Evolutionary conservation across 164 flowering plant species (phyloP).

Genomic region (Vitis labrusca): DNA sequence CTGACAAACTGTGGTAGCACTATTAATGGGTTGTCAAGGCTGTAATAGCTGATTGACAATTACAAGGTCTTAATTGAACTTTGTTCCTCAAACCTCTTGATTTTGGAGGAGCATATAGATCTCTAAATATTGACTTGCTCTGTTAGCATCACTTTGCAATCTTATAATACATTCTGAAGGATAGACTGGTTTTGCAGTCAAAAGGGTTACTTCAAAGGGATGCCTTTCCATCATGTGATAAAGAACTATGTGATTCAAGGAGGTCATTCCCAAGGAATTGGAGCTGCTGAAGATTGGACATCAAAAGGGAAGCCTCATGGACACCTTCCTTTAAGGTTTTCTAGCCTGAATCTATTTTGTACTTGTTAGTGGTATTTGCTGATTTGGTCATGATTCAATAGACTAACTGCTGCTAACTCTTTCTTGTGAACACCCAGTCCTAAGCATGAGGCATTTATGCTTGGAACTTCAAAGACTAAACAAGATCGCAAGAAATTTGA

Average conservation of each 20-base stretch:
- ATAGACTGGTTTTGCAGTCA: slow-evolving; percentile 55
- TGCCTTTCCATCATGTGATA: slow-evolving; percentile 78
- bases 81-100: no score
- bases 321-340: slow-evolving; percentile 59
- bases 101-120: no score
- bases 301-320: slow-evolving; percentile 54
- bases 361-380: not conserved
- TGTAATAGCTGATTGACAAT: no score
- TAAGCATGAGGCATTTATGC: slow-evolving; percentile 95
- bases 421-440: slow-evolving; percentile 38
- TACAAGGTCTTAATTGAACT: no score
- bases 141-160: not conserved
- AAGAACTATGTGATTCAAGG: slow-evolving; percentile 92
- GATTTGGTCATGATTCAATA: not conserved
- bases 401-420: not conserved
- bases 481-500: slow-evolving; percentile 56
- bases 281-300: slow-evolving; percentile 83
- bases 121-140: not conserved
- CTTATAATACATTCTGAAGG: not conserved
- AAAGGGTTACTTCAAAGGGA: slow-evolving; percentile 85
- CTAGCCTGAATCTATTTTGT: slow-evolving; percentile 4
- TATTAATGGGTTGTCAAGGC: no score
- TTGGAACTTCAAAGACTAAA: slow-evolving; percentile 83
- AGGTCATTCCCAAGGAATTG: slow-evolving; percentile 57
- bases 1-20: not conserved